Percentiles rank a stretch among this genome's conserved stretches.
These are phyloP conservation scores for Roridomyces roridus DNA, from an alignment of 768 basidiomycete species.

Conservation along the genomic window DNA sequence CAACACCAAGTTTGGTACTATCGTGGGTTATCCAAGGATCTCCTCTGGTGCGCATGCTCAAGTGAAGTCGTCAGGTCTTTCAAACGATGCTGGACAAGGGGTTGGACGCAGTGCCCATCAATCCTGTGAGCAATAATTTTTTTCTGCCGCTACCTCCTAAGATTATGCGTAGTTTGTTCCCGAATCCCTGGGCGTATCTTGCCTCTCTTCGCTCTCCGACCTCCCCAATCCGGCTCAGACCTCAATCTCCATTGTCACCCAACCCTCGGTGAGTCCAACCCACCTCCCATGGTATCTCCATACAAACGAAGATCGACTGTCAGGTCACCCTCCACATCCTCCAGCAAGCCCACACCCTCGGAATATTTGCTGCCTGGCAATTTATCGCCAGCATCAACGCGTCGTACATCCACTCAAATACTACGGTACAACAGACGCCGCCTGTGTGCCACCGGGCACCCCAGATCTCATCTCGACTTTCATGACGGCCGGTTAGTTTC, in stretches of 20 bases:
- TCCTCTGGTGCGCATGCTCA: too few species aligned
- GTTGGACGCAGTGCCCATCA: too few species aligned
- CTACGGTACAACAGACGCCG: background rate
- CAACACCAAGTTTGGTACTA: slow-evolving; percentile 43
- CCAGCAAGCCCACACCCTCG: slow-evolving; percentile 50
- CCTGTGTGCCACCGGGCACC: too few species aligned
- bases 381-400: slow-evolving; percentile 12
- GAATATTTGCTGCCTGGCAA: slow-evolving; percentile 59
- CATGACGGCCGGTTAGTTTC: too few species aligned
- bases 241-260: slow-evolving; percentile 61
- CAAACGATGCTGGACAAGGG: too few species aligned
- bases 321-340: slow-evolving; percentile 58
- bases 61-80: too few species aligned
- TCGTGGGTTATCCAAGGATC: slow-evolving; percentile 1
- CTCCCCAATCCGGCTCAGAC: slow-evolving; percentile 52
- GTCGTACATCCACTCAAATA: slow-evolving; percentile 9
- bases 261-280: slow-evolving; percentile 44
- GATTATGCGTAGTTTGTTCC: slow-evolving; percentile 8
- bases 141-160: too few species aligned
- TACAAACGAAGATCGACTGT: background rate
- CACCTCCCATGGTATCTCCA: background rate
- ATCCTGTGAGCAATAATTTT: too few species aligned
- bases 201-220: slow-evolving; percentile 46
- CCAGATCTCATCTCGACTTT: slow-evolving; percentile 20
- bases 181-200: slow-evolving; percentile 50